phyloP scores from a whole-genome alignment of 73 alveolate species.

The Paraurostyla sp. region DNA sequence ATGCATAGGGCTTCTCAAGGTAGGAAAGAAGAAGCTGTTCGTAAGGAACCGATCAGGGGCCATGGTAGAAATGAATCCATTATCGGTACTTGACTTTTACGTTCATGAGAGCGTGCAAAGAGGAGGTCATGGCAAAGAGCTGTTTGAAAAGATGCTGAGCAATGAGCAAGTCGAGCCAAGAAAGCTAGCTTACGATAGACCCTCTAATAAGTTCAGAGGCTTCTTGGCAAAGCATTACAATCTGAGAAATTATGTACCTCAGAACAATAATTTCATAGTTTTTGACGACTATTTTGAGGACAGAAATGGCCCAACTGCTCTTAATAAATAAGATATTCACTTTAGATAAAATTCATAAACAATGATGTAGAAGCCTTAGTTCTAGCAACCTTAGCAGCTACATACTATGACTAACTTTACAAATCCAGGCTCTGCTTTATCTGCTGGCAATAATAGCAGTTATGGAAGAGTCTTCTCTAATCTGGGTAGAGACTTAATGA shows the following conservation, averaged over 20 bases:
- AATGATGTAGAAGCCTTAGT: neutral
- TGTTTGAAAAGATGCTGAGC: slow-evolving; percentile 82
- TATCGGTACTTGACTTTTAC: slow-evolving; percentile 92
- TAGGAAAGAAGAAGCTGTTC: slow-evolving; percentile 86
- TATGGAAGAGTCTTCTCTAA: slow-evolving; percentile 27
- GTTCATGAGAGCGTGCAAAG: slow-evolving; percentile 91
- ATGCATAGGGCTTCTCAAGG: slow-evolving; percentile 84
- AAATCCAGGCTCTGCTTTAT: neutral
- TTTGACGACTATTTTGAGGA: slow-evolving; percentile 87
- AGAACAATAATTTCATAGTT: slow-evolving; percentile 95
- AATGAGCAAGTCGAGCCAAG: slow-evolving; percentile 79
- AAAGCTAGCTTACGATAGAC: slow-evolving; percentile 89
- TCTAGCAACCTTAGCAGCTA: neutral
- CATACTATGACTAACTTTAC: slow-evolving; percentile 38
- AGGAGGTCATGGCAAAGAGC: slow-evolving; percentile 87
- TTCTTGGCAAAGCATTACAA: slow-evolving; percentile 94
- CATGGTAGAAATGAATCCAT: slow-evolving; percentile 82
- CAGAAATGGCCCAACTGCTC: neutral
- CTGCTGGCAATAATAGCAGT: neutral
- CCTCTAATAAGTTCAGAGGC: slow-evolving; percentile 85
- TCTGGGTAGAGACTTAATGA: slow-evolving; percentile 36
- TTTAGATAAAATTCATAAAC: neutral
- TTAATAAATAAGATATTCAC: neutral
- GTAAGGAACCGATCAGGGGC: slow-evolving; percentile 81
- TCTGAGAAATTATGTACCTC: slow-evolving; percentile 88